A percentile compares a stretch with the other conserved stretches of the same genome.
These are phyloP conservation scores for Salix dunnii DNA, from an alignment of 345 rosid genomes.

Conservation along the genomic window DNA sequence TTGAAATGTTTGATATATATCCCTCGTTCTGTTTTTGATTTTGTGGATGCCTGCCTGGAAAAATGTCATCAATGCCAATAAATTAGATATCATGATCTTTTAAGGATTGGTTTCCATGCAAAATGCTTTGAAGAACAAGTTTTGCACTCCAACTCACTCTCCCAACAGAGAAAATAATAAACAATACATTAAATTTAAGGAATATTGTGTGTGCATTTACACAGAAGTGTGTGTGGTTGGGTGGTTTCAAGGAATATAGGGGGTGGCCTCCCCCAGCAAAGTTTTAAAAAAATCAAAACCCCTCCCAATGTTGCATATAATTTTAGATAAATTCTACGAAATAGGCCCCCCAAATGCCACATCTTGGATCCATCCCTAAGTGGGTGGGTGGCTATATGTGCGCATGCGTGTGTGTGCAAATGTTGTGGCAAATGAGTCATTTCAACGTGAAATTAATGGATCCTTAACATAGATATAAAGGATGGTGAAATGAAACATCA, in stretches of 20 bases:
- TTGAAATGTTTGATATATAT: slow-evolving; percentile 89
- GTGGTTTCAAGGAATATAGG: too few species aligned
- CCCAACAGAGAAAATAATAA: background rate
- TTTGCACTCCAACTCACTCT: background rate
- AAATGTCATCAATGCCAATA: background rate
- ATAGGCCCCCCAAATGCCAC: too few species aligned
- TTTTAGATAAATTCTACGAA: too few species aligned
- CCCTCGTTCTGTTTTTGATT: slow-evolving; percentile 56
- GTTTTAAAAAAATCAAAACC: too few species aligned
- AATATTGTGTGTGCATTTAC: too few species aligned
- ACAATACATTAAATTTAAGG: too few species aligned
- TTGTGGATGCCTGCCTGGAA: slow-evolving; percentile 61
- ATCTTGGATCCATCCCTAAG: too few species aligned
- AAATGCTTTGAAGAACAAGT: background rate
- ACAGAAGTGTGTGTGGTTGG: too few species aligned
- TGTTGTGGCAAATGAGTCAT: background rate
- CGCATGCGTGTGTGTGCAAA: background rate
- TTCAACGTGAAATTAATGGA: background rate
- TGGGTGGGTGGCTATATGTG: background rate
- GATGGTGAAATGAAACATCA: background rate
- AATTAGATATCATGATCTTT: background rate
- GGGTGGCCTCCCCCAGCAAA: too few species aligned
- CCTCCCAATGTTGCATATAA: too few species aligned
- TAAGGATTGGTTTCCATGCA: background rate
- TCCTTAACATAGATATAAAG: background rate